Evolutionary conservation across 139 green algal genomes (phyloP), one percentile per base, ranked within the genome.

Genomic region (Tetradesmus lagerheimii): DNA sequence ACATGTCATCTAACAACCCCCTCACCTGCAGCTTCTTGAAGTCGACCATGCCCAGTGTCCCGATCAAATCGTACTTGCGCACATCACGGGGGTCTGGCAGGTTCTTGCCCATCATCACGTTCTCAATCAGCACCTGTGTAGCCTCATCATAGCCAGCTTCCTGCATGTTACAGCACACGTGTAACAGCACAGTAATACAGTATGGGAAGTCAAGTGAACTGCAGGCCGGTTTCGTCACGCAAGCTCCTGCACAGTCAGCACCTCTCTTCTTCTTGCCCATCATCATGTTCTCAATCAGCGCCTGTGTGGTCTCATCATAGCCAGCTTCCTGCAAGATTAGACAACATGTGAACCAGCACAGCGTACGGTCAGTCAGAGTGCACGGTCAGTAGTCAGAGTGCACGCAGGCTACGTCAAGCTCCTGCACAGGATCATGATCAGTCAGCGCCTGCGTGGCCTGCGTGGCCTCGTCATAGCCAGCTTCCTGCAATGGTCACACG

Each of bases 61-160:
- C 91, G 0, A 90, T 75, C 15, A 95, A 66, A 41, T 95, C 93
- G 77, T 93, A 92, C 83, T 89, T 86, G 15, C 93, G 89, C 27
- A 95, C 86, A 89, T 95, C 93, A 20, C 91, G 90, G 2, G 93
- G 93, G 89, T 95, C 91, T 23, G 93, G 93, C 25, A 95, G 47
- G 80, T 93, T 91, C 3, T 89, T 83, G 38, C 86, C 57, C 27
- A 95, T 62, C 91, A 95, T 95, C 4, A 95, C 83, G 75, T 94
- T 91, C 76, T 94, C 90, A 41, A 94, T 90, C n/a, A 94, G 38
- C 79, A 57, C 62, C 23, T 87, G 34, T 8, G 57, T 80, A 11
- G 45, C 57, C 23, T 91, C 90, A 8, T 78, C 80, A 78, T 95
- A 94, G 18, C 88, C 93, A 31, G 47, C 80, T 20, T 88, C 88